These are phyloP conservation scores for Microdochium trichocladiopsis DNA, from an alignment of 2,329 filamentous ascomycete species.

Conservation along the genomic window DNA sequence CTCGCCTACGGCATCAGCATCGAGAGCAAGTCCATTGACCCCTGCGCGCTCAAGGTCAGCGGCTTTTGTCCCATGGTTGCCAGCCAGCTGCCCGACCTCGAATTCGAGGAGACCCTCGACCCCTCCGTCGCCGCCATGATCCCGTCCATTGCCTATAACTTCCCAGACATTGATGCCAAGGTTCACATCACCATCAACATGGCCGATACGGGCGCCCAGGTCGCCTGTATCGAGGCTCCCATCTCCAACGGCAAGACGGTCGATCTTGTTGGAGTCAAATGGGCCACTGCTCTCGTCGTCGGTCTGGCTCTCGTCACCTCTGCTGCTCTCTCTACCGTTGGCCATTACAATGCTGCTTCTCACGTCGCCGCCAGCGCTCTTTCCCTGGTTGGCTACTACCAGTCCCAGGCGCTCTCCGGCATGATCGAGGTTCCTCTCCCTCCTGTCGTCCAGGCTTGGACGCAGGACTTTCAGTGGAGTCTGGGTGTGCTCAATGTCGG, in stretches of 20 bases:
- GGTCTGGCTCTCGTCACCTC: conserved; percentile 78
- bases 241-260: conserved; percentile 92
- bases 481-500: conserved; percentile 87
- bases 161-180: conserved; percentile 85
- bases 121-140: conserved; percentile 52
- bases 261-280: conserved; percentile 80
- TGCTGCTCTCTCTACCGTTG: conserved; percentile 81
- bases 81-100: conserved; percentile 37
- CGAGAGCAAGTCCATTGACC: conserved; percentile 56
- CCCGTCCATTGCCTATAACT: conserved; percentile 78
- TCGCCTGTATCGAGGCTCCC: conserved; percentile 82
- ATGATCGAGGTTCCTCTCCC: conserved; percentile 76
- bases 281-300: conserved; percentile 82
- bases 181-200: conserved; percentile 77
- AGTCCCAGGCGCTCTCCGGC: conserved; percentile 86
- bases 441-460: conserved; percentile 87
- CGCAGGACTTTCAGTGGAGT: conserved; percentile 96
- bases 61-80: conserved; percentile 79
- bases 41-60: conserved; percentile 55
- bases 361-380: conserved; percentile 91
- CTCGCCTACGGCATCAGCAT: conserved; percentile 68
- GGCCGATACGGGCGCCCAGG: conserved; percentile 49
- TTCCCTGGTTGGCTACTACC: conserved; percentile 92
- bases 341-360: conserved; percentile 88
- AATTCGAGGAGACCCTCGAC: not conserved